Conservation (phyloP, 2,329 filamentous ascomycete genomes). For the Fusarium sarcochroum region DNA sequence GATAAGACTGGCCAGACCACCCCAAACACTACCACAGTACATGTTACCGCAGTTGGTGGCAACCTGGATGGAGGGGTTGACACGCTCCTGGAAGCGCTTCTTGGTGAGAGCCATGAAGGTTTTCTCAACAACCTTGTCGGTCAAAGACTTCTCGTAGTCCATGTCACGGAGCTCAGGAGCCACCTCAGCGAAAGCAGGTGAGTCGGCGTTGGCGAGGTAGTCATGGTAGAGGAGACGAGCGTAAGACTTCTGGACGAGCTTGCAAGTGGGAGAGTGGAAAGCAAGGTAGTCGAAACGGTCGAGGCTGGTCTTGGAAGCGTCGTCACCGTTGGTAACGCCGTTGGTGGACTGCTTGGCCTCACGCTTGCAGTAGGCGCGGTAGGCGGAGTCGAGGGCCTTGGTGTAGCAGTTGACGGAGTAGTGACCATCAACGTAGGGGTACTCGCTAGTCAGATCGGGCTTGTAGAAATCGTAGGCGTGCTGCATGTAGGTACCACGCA, state of each 20-base stretch:
- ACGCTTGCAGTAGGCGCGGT: constrained; percentile 83
- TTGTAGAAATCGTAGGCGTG: constrained; percentile 94
- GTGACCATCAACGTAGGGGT: constrained; percentile 87
- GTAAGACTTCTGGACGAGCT: constrained; percentile 88
- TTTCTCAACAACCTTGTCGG: constrained; percentile 88
- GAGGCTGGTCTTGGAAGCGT: constrained; percentile 71
- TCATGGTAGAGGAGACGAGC: constrained; percentile 89
- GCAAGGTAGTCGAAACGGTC: constrained; percentile 88
- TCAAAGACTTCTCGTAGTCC: constrained; percentile 83
- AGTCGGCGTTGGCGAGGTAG: constrained; percentile 79
- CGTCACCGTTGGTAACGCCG: constrained; percentile 61
- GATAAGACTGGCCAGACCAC: constrained; percentile 80
- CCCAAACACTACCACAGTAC: constrained; percentile 81
- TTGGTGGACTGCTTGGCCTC: constrained; percentile 74
- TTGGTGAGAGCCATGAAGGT: constrained; percentile 87
- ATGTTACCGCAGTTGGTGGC: constrained; percentile 82
- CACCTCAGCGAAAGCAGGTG: constrained; percentile 79
- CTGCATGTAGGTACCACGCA: constrained; percentile 84
- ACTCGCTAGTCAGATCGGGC: constrained; percentile 88
- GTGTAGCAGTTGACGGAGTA: constrained; percentile 87
- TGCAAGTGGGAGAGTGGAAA: constrained; percentile 90
- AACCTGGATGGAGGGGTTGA: constrained; percentile 80
- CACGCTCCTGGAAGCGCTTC: constrained; percentile 85
- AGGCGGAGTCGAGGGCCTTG: constrained; percentile 83
- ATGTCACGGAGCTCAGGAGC: constrained; percentile 82